These are phyloP conservation scores for Santalum album DNA, from an alignment of 164 flowering plant genomes.

Conservation along the genomic window DNA sequence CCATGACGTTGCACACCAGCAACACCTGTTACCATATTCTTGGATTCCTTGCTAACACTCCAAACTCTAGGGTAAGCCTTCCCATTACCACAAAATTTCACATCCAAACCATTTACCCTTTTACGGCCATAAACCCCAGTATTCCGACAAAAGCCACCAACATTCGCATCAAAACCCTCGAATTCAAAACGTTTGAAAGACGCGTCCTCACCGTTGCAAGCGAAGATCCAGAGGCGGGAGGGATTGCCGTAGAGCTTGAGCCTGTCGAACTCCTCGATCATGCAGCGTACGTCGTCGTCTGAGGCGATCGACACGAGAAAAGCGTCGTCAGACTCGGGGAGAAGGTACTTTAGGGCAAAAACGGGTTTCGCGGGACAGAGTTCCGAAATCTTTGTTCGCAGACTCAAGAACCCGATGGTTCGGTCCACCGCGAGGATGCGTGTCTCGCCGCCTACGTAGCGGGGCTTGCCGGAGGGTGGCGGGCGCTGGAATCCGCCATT, in stretches of 20 bases:
- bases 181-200: neutral
- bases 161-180: neutral
- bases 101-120: neutral
- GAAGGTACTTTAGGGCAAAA: slow-evolving; percentile 19
- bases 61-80: neutral
- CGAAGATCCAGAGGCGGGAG: slow-evolving; percentile 20
- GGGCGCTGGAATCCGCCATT: slow-evolving; percentile 20
- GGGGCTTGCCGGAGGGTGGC: slow-evolving; percentile 17
- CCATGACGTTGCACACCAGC: neutral
- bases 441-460: slow-evolving; percentile 36
- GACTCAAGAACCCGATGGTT: slow-evolving; percentile 6
- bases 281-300: slow-evolving; percentile 27
- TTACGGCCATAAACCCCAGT: neutral
- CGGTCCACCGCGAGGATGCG: slow-evolving; percentile 25
- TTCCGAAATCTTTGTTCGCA: slow-evolving; percentile 15
- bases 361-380: slow-evolving; percentile 11
- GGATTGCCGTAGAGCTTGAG: slow-evolving; percentile 13
- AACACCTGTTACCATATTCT: neutral
- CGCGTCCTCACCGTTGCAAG: slow-evolving; percentile 1
- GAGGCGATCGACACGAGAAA: slow-evolving; percentile 8
- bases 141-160: neutral
- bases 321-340: slow-evolving; percentile 7
- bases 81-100: neutral
- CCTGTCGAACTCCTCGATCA: slow-evolving; percentile 23
- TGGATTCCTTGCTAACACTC: neutral